Conservation (phyloP, 768 basidiomycete species). For the Sistotremastrum niveocremeum region DNA sequence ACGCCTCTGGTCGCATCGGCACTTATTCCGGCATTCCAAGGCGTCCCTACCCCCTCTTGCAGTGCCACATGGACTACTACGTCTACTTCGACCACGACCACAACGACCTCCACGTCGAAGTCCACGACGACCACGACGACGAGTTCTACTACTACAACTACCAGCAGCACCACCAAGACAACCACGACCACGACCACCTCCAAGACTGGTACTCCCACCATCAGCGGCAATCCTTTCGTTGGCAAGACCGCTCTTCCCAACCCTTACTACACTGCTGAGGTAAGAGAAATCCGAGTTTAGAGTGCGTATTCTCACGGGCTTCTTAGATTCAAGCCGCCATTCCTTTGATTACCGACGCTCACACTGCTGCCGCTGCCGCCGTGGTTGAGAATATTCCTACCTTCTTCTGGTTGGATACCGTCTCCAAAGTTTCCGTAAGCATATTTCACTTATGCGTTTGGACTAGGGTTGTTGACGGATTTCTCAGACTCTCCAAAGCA, state of each 20-base stretch:
- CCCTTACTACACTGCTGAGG: slow-evolving; percentile 44
- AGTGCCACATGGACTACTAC: not conserved
- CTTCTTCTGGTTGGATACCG: slow-evolving; percentile 48
- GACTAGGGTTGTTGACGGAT: no score
- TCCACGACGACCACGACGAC: no score
- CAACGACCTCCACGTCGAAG: slow-evolving; percentile 5
- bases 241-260: slow-evolving; percentile 23
- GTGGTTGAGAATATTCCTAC: slow-evolving; percentile 45
- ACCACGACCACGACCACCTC: slow-evolving; percentile 5
- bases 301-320: no score
- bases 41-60: not conserved
- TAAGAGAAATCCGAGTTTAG: slow-evolving; percentile 10
- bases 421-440: slow-evolving; percentile 34
- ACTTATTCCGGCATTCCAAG: slow-evolving; percentile 1
- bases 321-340: slow-evolving; percentile 24
- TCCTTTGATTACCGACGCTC: slow-evolving; percentile 34
- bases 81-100: slow-evolving; percentile 5
- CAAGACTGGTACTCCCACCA: slow-evolving; percentile 15
- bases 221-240: slow-evolving; percentile 25
- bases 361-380: slow-evolving; percentile 34
- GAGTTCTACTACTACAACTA: not conserved
- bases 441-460: no score
- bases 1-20: slow-evolving; percentile 13
- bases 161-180: slow-evolving; percentile 1
- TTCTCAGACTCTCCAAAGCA: no score